Conservation (phyloP, 2,329 filamentous ascomycete genomes). For the Colletotrichum ledebouriae region DNA sequence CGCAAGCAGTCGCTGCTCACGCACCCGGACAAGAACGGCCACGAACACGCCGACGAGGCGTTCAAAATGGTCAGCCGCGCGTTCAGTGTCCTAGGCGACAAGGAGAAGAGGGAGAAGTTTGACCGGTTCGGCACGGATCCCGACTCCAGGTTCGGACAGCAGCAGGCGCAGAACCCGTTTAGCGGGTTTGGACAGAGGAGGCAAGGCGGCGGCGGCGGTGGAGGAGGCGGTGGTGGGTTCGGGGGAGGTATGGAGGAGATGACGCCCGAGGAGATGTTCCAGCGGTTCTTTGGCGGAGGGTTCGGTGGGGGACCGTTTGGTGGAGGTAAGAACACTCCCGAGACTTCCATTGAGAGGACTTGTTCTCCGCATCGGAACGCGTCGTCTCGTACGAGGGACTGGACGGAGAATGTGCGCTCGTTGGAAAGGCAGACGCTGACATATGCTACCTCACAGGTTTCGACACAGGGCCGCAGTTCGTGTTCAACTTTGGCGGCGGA, state of each 20-base stretch:
- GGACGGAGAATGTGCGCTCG: neutral
- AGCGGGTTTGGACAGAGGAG: slow-evolving; percentile 66
- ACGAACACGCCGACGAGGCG: slow-evolving; percentile 94
- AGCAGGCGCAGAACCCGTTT: slow-evolving; percentile 74
- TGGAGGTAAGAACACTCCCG: slow-evolving; percentile 51
- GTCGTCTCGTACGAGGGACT: neutral
- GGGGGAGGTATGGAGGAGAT: slow-evolving; percentile 91
- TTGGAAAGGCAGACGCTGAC: slow-evolving; percentile 27
- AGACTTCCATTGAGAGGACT: too few species aligned
- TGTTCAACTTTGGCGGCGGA: slow-evolving; percentile 94
- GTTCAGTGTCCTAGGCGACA: slow-evolving; percentile 92
- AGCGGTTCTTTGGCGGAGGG: slow-evolving; percentile 89
- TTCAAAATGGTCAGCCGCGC: slow-evolving; percentile 98
- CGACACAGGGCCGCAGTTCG: slow-evolving; percentile 86
- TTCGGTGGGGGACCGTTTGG: slow-evolving; percentile 71
- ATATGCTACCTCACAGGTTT: slow-evolving; percentile 61
- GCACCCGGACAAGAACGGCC: slow-evolving; percentile 98
- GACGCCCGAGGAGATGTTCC: slow-evolving; percentile 96
- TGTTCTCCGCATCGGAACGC: neutral
- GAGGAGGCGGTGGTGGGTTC: slow-evolving; percentile 64
- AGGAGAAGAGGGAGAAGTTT: slow-evolving; percentile 91
- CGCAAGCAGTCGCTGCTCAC: slow-evolving; percentile 93
- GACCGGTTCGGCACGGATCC: slow-evolving; percentile 94
- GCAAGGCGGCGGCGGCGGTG: slow-evolving; percentile 54
- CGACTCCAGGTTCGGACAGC: slow-evolving; percentile 83